phyloP scores from a whole-genome alignment of 768 basidiomycete genomes.

The Leccinum longicurvipes region DNA sequence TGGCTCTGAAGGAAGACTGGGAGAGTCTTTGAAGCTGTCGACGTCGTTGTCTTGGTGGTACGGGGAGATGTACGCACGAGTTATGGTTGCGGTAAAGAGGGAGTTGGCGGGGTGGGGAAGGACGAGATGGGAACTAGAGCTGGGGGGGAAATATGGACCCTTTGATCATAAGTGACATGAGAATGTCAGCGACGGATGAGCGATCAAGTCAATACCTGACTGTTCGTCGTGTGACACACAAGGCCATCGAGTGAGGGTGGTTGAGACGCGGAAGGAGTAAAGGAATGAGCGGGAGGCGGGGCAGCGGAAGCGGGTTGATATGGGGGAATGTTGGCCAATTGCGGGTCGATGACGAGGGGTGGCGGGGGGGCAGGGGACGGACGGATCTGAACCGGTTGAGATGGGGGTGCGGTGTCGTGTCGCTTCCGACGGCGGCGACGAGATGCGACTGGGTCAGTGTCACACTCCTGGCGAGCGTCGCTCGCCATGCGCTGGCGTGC shows the following conservation, averaged over 20 bases:
- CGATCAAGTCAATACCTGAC: constrained; percentile 31
- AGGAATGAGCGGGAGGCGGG: neutral
- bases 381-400: constrained; percentile 1
- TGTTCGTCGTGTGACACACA: constrained; percentile 19
- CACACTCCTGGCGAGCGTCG: constrained; percentile 36
- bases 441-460: constrained; percentile 23
- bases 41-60: constrained; percentile 10
- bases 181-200: constrained; percentile 19
- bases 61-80: constrained; percentile 6
- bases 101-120: neutral
- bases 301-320: constrained; percentile 9
- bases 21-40: constrained; percentile 12
- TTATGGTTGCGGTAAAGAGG: neutral
- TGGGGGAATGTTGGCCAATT: constrained; percentile 16
- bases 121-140: constrained; percentile 5
- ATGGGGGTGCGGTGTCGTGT: neutral
- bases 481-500: constrained; percentile 63
- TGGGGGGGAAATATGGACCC: constrained; percentile 11
- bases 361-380: constrained; percentile 1
- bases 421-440: constrained; percentile 23
- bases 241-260: constrained; percentile 5
- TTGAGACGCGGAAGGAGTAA: constrained; percentile 7
- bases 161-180: constrained; percentile 24
- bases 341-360: constrained; percentile 25
- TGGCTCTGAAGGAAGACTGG: constrained; percentile 48